Evolutionary conservation across 352 stramenopile genomes (phyloP), one percentile per base, ranked within the genome.

Genomic region (Globisporangium acanthophoron): DNA sequence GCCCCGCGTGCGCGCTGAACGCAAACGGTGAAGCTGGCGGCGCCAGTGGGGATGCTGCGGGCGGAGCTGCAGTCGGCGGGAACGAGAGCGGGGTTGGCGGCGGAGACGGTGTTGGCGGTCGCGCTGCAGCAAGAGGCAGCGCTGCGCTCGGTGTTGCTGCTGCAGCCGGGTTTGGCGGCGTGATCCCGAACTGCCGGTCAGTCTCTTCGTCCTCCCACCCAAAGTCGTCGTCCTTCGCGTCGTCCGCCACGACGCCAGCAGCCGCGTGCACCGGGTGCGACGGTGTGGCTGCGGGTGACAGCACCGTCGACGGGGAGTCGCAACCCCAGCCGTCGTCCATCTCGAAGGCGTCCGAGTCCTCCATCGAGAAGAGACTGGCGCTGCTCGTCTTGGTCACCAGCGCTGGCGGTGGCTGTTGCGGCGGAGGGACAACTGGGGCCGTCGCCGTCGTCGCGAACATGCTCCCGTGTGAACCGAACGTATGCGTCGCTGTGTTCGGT

Each of bases 281-380:
- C 18, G 87, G 64, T 55, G 81, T 79, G 11, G 65, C 70, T 8
- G 80, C 76, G 3, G 76, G 83, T 50, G 80, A 86, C 15, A 92
- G 66, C 59, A 92, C 80, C 3, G 72, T 70, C 21, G 83, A 86
- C 6, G 76, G 83, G 43, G 80, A 93, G 60, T 90, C 80, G 33
- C 73, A 78, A 5, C 80, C 71, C 83, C 83, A 93, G 2, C 74
- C 80, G 40, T 93, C 83, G 49, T 89, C 78, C 16, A 62, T 59
- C 56, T 67, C 83, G 41, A 88, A 85, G 31, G 79, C 58, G 40
- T 91, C 80, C 11, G 67, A 46, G 31, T 87, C 76, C 41, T 90
- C 81, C 77, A 93, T 93, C 16, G 78, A 86, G 54, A 93, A 90
- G 24, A 93, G 41, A 63, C 50, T 90, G n/a, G 51, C 37, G 52